These are phyloP conservation scores for Yamadazyma kitorensis DNA, from an alignment of 805 yeast genomes.

Conservation along the genomic window DNA sequence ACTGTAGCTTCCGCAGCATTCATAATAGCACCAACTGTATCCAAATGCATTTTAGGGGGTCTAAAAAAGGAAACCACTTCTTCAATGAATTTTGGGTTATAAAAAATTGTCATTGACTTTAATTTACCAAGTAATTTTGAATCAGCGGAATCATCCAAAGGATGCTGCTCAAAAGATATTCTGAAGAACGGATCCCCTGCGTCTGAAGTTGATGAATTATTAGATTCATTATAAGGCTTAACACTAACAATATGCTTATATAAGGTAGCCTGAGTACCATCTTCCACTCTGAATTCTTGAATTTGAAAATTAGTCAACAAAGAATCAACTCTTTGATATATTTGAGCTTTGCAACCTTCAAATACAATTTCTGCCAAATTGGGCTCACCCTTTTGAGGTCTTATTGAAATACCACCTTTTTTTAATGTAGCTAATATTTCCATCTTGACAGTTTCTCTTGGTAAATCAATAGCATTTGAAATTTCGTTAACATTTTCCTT, in stretches of 20 bases:
- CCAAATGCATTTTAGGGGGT: conserved; percentile 82
- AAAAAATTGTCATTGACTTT: conserved; percentile 84
- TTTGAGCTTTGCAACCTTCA: conserved; percentile 74
- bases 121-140: conserved; percentile 69
- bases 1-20: conserved; percentile 94
- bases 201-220: background rate
- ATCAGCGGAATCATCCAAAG: conserved; percentile 81
- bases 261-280: conserved; percentile 75
- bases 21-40: conserved; percentile 86
- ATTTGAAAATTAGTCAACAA: conserved; percentile 68
- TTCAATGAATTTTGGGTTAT: conserved; percentile 81
- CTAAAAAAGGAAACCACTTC: conserved; percentile 72
- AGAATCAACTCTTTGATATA: conserved; percentile 78
- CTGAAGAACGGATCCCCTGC: conserved; percentile 69
- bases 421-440: conserved; percentile 66
- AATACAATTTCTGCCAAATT: conserved; percentile 76
- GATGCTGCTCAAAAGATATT: conserved; percentile 80
- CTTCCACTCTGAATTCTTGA: conserved; percentile 81
- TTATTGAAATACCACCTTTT: conserved; percentile 73
- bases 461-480: conserved; percentile 57
- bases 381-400: conserved; percentile 33
- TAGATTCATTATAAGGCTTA: conserved; percentile 49
- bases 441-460: conserved; percentile 68
- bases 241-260: conserved; percentile 88
- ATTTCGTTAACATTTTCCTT: conserved; percentile 31